These are phyloP conservation scores for Hippophae rhamnoides DNA, from an alignment of 306 rosid genomes.

Conservation along the genomic window DNA sequence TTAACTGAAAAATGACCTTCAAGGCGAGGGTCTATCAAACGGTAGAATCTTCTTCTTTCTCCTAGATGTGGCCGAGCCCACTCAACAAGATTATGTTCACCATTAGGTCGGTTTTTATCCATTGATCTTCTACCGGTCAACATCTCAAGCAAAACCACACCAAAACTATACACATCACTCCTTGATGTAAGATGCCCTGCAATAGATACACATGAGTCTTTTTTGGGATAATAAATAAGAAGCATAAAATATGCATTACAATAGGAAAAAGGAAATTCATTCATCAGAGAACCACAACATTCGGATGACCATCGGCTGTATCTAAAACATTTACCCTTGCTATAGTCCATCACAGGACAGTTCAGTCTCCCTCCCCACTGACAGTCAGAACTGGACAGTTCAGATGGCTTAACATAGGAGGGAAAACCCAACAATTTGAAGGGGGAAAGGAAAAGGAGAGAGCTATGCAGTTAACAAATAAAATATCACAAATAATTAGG, in stretches of 20 bases:
- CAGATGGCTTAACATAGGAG: too few relatives aligned
- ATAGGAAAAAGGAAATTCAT: too few relatives aligned
- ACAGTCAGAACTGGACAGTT: too few relatives aligned
- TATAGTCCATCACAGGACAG: too few relatives aligned
- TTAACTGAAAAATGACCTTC: conserved; percentile 93
- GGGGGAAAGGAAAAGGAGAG: too few relatives aligned
- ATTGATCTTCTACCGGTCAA: conserved; percentile 91
- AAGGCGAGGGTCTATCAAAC: conserved; percentile 81
- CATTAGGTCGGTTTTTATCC: conserved; percentile 92
- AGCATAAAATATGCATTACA: neutral
- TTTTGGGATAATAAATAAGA: conserved; percentile 7
- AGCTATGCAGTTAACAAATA: too few relatives aligned
- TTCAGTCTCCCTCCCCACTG: too few relatives aligned
- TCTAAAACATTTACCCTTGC: too few relatives aligned
- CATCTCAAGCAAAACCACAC: conserved; percentile 96
- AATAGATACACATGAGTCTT: conserved; percentile 10
- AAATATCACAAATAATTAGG: too few relatives aligned
- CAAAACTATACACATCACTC: conserved; percentile 95
- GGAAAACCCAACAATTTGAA: too few relatives aligned
- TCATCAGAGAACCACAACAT: too few relatives aligned
- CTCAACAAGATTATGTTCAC: conserved; percentile 92
- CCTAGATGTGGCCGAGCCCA: conserved; percentile 98
- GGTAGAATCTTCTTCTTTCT: conserved; percentile 79
- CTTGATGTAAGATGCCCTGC: conserved; percentile 94
- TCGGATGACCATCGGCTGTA: too few relatives aligned